Evolutionary conservation across 2,329 filamentous ascomycete species (phyloP).

Genomic region (Colletotrichum tanaceti): DNA sequence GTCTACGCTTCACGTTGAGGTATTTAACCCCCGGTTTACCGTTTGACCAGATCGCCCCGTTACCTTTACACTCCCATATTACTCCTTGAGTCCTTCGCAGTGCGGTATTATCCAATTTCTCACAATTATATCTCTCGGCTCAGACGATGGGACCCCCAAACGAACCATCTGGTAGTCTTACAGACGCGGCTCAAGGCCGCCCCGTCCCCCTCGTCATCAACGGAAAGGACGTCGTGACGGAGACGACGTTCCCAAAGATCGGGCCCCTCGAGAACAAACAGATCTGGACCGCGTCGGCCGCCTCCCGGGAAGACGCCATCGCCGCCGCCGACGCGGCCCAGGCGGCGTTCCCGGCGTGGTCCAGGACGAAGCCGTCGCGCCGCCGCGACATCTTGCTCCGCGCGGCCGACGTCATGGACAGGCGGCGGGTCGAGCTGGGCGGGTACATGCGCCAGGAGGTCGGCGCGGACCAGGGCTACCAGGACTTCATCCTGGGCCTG

Average conservation of each 20-base stretch:
- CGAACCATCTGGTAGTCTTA: too few relatives aligned
- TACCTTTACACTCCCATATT: too few relatives aligned
- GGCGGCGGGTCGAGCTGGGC: slow-evolving; percentile 69
- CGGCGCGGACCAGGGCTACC: slow-evolving; percentile 54
- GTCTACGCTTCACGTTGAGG: too few relatives aligned
- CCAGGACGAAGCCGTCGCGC: slow-evolving; percentile 66
- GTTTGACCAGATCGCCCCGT: too few relatives aligned
- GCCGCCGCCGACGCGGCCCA: slow-evolving; percentile 66
- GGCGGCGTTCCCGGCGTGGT: slow-evolving; percentile 78
- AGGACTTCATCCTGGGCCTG: slow-evolving; percentile 53
- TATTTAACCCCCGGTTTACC: too few relatives aligned
- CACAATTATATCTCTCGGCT: neutral
- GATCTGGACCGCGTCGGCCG: slow-evolving; percentile 66
- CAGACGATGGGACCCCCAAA: neutral
- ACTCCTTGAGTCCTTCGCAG: too few relatives aligned
- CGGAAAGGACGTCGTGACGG: neutral
- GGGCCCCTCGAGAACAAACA: slow-evolving; percentile 57
- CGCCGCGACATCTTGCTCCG: slow-evolving; percentile 78
- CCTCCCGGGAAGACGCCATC: slow-evolving; percentile 66
- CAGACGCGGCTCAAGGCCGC: too few relatives aligned
- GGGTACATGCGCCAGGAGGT: slow-evolving; percentile 68
- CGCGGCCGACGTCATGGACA: slow-evolving; percentile 73
- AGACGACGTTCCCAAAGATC: neutral
- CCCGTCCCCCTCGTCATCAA: neutral
- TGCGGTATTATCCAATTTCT: too few relatives aligned